phyloP scores from a whole-genome alignment of 352 stramenopile genomes.

The Phytophthora agathidicida region DNA sequence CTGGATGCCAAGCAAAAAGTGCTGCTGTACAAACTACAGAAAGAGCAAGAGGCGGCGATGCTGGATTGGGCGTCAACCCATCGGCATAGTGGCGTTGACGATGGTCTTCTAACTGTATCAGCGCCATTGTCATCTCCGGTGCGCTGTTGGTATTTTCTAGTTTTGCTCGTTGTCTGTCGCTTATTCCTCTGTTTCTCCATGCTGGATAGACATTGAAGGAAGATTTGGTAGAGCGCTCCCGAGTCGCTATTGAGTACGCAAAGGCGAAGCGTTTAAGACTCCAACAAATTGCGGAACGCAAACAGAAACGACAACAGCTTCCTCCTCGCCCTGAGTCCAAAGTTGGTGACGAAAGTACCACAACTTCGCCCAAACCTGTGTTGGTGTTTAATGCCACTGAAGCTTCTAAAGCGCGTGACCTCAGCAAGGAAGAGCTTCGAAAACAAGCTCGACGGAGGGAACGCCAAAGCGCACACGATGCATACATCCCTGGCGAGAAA shows the following conservation, averaged over 20 bases:
- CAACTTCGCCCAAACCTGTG: conserved; percentile 8
- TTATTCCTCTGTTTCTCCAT: conserved; percentile 5
- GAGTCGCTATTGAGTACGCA: conserved; percentile 58
- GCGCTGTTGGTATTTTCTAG: not conserved
- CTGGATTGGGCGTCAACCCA: conserved; percentile 18
- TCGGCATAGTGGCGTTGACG: conserved; percentile 17
- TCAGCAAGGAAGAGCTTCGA: conserved; percentile 56
- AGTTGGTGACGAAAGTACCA: conserved; percentile 4
- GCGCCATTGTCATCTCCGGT: conserved; percentile 39
- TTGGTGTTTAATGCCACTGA: conserved; percentile 54
- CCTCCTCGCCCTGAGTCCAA: conserved; percentile 49
- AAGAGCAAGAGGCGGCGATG: conserved; percentile 64
- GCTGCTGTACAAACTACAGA: conserved; percentile 74
- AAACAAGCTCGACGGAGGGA: conserved; percentile 39
- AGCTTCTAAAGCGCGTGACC: conserved; percentile 52
- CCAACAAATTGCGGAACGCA: conserved; percentile 45
- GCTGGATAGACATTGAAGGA: conserved; percentile 42
- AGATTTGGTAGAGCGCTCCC: conserved; percentile 55
- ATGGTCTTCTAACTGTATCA: not conserved
- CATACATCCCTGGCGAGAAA: conserved; percentile 53
- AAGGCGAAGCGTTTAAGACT: conserved; percentile 58
- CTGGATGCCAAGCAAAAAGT: conserved; percentile 83
- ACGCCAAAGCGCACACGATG: conserved; percentile 58
- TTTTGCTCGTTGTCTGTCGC: not conserved
- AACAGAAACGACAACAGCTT: conserved; percentile 40